Evolutionary conservation across 208 protist genomes (phyloP).

Genomic region (Leishmania guyanensis): DNA sequence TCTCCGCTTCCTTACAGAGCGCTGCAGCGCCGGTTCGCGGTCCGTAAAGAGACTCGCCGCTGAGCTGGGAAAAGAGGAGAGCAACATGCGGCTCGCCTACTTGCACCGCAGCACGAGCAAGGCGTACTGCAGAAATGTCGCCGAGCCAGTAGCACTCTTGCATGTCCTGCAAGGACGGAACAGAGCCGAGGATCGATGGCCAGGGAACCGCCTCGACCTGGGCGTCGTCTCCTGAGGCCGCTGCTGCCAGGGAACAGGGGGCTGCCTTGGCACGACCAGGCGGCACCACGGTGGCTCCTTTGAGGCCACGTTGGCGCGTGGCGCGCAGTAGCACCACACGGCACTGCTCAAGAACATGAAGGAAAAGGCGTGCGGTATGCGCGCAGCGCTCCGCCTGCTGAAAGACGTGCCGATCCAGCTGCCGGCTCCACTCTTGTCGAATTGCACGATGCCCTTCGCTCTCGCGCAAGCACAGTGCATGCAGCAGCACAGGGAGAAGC

Average conservation of each 20-base stretch:
- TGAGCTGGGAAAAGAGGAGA: constrained; percentile 56
- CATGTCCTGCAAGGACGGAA: constrained; percentile 51
- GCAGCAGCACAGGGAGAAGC: constrained; percentile 55
- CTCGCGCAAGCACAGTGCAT: constrained; percentile 59
- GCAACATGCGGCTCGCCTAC: constrained; percentile 52
- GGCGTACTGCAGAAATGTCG: constrained; percentile 51
- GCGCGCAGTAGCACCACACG: constrained; percentile 34
- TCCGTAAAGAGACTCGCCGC: constrained; percentile 61
- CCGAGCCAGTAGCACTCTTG: constrained; percentile 59
- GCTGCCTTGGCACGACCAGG: too few species aligned
- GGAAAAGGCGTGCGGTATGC: constrained; percentile 35
- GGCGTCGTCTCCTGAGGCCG: neutral
- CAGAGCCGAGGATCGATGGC: constrained; percentile 33
- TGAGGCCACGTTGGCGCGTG: constrained; percentile 48
- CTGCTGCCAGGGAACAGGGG: neutral
- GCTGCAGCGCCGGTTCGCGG: constrained; percentile 41
- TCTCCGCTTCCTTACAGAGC: constrained; percentile 11
- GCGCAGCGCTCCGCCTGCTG: constrained; percentile 27
- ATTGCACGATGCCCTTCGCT: constrained; percentile 38
- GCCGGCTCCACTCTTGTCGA: constrained; percentile 42
- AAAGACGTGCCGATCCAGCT: constrained; percentile 41
- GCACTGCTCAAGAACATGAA: constrained; percentile 48
- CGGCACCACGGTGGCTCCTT: neutral
- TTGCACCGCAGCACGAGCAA: constrained; percentile 47
- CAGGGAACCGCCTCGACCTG: neutral